These are phyloP conservation scores for Vigna reflexopilosa DNA, from an alignment of 306 rosid genomes.

Conservation along the genomic window DNA sequence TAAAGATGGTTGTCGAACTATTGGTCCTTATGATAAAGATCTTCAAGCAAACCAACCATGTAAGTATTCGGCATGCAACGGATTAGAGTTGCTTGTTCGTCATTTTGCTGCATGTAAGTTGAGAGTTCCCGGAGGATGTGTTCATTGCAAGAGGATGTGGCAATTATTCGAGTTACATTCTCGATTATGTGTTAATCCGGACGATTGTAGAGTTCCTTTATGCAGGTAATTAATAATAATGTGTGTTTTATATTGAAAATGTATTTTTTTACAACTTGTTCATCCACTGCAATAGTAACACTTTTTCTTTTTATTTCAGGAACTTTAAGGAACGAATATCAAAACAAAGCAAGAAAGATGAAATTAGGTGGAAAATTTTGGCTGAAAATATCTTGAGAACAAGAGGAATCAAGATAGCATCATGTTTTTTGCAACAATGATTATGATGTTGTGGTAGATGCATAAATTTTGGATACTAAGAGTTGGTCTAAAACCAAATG, in stretches of 20 bases:
- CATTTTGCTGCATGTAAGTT: conserved; percentile 90
- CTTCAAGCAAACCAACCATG: conserved; percentile 78
- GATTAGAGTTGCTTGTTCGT: conserved; percentile 86
- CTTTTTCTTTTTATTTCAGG: conserved; percentile 60
- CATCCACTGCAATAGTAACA: not conserved
- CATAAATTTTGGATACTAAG: conserved; percentile 29
- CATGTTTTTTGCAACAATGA: conserved; percentile 54
- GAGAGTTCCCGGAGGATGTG: conserved; percentile 90
- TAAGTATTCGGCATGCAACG: conserved; percentile 76
- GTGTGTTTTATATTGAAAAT: not conserved
- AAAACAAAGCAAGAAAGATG: conserved; percentile 85
- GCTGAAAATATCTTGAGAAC: conserved; percentile 73
- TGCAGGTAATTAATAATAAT: conserved; percentile 66
- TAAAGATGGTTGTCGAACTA: conserved; percentile 90
- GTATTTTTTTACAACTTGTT: conserved; percentile 1
- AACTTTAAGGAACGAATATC: conserved; percentile 68
- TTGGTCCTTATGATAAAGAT: conserved; percentile 86
- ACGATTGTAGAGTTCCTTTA: conserved; percentile 74
- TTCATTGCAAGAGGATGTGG: conserved; percentile 95
- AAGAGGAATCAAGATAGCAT: conserved; percentile 61
- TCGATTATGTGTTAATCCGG: conserved; percentile 73
- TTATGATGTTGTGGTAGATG: conserved; percentile 7
- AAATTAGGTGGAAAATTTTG: conserved; percentile 78
- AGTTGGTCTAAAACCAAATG: conserved; percentile 27
- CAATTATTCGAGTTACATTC: conserved; percentile 92